These are phyloP conservation scores for Pluteus cervinus DNA, from an alignment of 768 basidiomycete genomes.

Conservation along the genomic window DNA sequence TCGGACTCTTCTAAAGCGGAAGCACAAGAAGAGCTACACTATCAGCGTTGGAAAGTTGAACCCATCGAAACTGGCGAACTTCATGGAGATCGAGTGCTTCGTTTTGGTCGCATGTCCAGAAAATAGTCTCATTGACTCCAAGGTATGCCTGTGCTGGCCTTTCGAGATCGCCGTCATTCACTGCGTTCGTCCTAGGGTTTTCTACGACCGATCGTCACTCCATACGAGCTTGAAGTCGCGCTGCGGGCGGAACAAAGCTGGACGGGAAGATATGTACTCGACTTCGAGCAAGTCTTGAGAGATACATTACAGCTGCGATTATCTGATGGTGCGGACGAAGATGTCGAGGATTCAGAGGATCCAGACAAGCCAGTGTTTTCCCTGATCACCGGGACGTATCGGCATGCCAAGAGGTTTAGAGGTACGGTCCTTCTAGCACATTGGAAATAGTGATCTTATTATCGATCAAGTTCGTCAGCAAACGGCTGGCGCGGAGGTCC, in stretches of 20 bases:
- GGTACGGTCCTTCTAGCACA: slow-evolving; percentile 13
- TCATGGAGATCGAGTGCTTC: slow-evolving; percentile 94
- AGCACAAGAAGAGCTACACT: slow-evolving; percentile 89
- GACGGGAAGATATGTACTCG: slow-evolving; percentile 75
- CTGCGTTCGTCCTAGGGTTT: slow-evolving; percentile 58
- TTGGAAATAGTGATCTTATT: neutral
- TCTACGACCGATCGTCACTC: slow-evolving; percentile 85
- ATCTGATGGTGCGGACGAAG: slow-evolving; percentile 7
- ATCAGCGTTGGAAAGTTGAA: slow-evolving; percentile 93
- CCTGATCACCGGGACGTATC: slow-evolving; percentile 78
- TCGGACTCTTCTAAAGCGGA: slow-evolving; percentile 56
- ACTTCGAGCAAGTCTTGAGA: slow-evolving; percentile 59
- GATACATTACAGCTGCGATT: slow-evolving; percentile 13
- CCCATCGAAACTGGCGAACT: slow-evolving; percentile 92
- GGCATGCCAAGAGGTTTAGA: slow-evolving; percentile 68
- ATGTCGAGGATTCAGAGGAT: slow-evolving; percentile 38
- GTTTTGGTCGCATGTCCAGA: slow-evolving; percentile 94
- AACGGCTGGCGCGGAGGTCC: slow-evolving; percentile 8
- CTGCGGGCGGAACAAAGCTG: slow-evolving; percentile 63
- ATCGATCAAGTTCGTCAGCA: neutral
- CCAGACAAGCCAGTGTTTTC: slow-evolving; percentile 79
- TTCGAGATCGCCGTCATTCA: neutral
- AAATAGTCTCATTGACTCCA: slow-evolving; percentile 75
- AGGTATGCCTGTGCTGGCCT: slow-evolving; percentile 24
- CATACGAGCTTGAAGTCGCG: slow-evolving; percentile 84